Evolutionary conservation across 441 rosid species (phyloP).

Genomic region (Erysimum pusillum): DNA sequence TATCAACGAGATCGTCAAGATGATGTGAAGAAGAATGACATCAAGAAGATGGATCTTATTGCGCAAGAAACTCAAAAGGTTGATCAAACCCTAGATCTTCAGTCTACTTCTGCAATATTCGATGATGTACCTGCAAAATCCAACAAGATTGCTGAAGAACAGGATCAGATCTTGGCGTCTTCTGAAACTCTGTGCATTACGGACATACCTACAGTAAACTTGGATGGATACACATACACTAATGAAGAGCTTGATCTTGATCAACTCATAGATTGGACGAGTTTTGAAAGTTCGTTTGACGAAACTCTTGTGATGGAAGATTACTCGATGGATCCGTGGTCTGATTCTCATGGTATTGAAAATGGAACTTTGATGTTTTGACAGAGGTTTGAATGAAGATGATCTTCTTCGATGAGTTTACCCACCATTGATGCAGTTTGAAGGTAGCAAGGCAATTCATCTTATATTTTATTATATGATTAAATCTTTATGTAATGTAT

Average conservation of each 20-base stretch:
- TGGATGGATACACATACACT: not conserved
- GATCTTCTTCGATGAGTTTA: not conserved
- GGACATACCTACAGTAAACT: not conserved
- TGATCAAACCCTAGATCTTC: constrained; percentile 3
- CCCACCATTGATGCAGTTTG: not conserved
- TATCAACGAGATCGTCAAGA: not conserved
- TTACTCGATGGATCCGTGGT: not conserved
- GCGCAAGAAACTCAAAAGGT: not conserved
- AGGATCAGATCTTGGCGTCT: not conserved
- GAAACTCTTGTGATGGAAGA: no score
- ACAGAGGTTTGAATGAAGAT: constrained; percentile 8
- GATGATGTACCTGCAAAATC: not conserved
- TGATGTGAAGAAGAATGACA: not conserved
- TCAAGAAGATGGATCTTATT: constrained; percentile 2
- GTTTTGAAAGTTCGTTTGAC: no score
- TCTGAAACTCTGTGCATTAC: not conserved
- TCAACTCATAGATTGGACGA: not conserved
- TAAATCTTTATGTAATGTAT: no score
- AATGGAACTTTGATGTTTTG: not conserved
- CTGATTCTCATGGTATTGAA: not conserved
- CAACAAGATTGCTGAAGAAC: not conserved
- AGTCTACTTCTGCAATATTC: not conserved
- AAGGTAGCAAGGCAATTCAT: not conserved
- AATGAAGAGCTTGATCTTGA: not conserved
- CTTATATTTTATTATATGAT: no score